These are phyloP conservation scores for Phytophthora multivora DNA, from an alignment of 352 stramenopile species.

Conservation along the genomic window DNA sequence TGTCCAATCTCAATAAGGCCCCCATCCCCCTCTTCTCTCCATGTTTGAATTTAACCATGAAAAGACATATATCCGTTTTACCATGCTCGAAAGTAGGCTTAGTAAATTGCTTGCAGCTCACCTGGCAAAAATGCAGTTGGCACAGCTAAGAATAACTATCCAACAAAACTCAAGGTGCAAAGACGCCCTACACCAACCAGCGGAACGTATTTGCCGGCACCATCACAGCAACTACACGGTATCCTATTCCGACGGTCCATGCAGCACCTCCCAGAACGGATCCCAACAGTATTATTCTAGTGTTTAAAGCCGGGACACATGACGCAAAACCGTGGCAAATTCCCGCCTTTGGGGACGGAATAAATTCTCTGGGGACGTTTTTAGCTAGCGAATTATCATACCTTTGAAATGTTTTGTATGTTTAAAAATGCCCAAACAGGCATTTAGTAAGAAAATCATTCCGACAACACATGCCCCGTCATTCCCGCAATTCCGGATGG, in stretches of 20 bases:
- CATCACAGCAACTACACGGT: background rate
- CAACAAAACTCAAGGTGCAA: background rate
- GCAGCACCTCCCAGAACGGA: conserved; percentile 5
- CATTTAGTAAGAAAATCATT: background rate
- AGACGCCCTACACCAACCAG: background rate
- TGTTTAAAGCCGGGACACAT: background rate
- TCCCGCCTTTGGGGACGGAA: conserved; percentile 20
- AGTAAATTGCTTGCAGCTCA: background rate
- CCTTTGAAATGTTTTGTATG: background rate
- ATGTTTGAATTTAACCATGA: background rate
- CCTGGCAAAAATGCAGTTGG: background rate
- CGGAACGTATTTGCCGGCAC: background rate
- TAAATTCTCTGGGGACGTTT: conserved; percentile 30
- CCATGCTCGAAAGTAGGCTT: background rate
- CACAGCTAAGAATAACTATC: background rate
- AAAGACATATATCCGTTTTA: background rate
- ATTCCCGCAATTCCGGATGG: background rate
- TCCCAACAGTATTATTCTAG: background rate
- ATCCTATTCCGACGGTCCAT: conserved; percentile 36
- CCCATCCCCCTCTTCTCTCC: conserved; percentile 23
- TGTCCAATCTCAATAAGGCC: conserved; percentile 20
- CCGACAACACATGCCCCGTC: background rate
- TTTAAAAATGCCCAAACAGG: no score
- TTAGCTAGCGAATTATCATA: background rate
- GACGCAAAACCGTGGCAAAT: conserved; percentile 4